Evolutionary conservation across 1,284 basidiomycete species (phyloP), one percentile per base, ranked within the genome.

Genomic region (Cystobasidium pallidum): DNA sequence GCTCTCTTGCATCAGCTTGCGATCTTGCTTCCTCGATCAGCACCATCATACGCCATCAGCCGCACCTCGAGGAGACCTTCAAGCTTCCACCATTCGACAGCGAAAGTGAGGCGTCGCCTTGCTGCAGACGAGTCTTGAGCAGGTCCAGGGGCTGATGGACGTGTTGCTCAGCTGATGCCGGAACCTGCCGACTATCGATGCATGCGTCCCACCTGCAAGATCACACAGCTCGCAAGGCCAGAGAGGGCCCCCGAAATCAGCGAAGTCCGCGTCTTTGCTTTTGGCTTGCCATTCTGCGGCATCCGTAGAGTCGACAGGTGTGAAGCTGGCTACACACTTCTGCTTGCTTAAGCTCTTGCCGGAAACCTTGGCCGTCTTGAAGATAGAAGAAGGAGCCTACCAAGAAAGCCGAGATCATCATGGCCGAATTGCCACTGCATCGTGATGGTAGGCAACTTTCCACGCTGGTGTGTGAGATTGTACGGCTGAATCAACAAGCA

Each of bases 121-220:
- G 91, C 80, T 94, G 91, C 74, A 94, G 80, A 51, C 92, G 86
- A 21, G 92, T 95, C 82, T 94, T 94, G 78, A 95, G 81, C 36
- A 94, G 83, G 81, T 94, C 92, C 75, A 94, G 87, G 67, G 90
- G 90, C 77, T 92, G 91, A n/a, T 92, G 19, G 24, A 13, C 3
- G 49, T 10, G 28, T 45, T 51, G 11, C 49, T 41, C 45, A 36
- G 36, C 32, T 47, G 58, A 54, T 43, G 26, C 19, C 7, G 13
- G 36, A 39, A n/a, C n/a, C n/a, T n/a, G n/a, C n/a, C n/a, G n/a
- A n/a, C 57, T 2, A 13, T 17, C 32, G 36, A 28, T 21, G 15
- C 32, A 6, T 32, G 3, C 17, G 34, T 6, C 54, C 43, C 36
- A 63, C 62, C 63, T 72, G 70, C 39, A 72, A 34, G 41, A 72